phyloP scores from a whole-genome alignment of 208 protist genomes.

The Porcisia hertigi region DNA sequence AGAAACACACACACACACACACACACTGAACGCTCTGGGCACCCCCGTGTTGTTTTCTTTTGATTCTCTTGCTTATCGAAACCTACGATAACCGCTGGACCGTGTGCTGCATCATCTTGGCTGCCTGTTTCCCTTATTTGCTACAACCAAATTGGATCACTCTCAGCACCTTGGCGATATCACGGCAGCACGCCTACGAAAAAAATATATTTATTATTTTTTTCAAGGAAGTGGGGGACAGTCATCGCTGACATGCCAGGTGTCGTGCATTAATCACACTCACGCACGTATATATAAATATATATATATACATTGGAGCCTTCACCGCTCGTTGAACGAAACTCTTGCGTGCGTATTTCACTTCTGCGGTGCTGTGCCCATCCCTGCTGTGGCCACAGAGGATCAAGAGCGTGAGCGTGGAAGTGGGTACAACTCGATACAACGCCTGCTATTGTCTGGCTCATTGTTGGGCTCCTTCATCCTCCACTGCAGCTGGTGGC shows the following conservation, averaged over 20 bases:
- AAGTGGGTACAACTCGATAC: neutral
- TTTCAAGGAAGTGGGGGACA: too few species aligned
- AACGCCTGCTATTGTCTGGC: neutral
- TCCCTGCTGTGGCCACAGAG: neutral
- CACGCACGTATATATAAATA: too few species aligned
- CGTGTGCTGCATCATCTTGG: neutral
- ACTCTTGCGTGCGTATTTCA: neutral
- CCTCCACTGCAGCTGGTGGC: neutral
- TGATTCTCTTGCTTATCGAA: neutral
- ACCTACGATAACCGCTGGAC: neutral
- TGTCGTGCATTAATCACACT: too few species aligned
- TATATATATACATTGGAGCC: neutral
- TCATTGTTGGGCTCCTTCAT: neutral
- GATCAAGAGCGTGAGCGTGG: neutral
- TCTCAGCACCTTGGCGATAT: neutral
- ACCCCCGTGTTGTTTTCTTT: neutral
- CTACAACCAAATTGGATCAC: neutral
- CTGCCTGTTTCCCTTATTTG: neutral
- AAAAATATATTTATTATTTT: too few species aligned
- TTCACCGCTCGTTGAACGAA: neutral
- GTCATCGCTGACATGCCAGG: too few species aligned
- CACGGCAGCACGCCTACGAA: neutral
- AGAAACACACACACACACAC: too few species aligned
- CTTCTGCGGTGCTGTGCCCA: neutral
- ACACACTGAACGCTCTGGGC: neutral